Percentiles rank a stretch among this genome's conserved stretches.
Conservation (phyloP, 192 early-diverging fungal genomes). For the Entophlyctis helioformis region DNA sequence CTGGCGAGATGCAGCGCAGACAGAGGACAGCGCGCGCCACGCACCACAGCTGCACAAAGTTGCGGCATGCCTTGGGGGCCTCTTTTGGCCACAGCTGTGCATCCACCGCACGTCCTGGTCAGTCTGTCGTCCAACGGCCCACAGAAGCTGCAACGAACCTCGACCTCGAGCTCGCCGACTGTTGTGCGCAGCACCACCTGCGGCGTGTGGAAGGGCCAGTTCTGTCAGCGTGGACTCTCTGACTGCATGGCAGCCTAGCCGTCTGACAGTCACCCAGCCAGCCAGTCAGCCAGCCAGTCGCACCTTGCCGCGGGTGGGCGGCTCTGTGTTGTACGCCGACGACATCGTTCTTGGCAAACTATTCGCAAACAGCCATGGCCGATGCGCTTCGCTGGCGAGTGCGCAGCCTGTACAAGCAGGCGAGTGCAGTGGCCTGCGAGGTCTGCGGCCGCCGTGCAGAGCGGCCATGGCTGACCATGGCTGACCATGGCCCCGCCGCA, state of each 20-base stretch:
- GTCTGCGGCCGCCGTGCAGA: not conserved
- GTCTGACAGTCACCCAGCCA: not conserved
- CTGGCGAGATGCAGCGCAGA: too few species aligned
- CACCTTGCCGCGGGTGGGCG: constrained; percentile 25
- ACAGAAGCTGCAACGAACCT: constrained; percentile 30
- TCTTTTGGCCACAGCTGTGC: constrained; percentile 75
- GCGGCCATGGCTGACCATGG: constrained; percentile 2
- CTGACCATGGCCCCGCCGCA: not conserved
- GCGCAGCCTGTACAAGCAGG: constrained; percentile 3
- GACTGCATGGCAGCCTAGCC: constrained; percentile 28
- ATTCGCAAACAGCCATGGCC: too few species aligned
- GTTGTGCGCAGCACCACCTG: constrained; percentile 73
- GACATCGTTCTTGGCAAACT: too few species aligned
- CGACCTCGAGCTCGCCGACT: constrained; percentile 76
- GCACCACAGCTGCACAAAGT: constrained; percentile 81
- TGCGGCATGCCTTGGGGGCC: constrained; percentile 78
- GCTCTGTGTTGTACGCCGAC: constrained; percentile 33
- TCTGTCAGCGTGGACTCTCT: not conserved
- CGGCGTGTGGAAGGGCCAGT: constrained; percentile 1
- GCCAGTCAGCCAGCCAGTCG: not conserved
- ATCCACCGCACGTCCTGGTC: not conserved
- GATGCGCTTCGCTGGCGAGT: too few species aligned
- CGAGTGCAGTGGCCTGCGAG: not conserved
- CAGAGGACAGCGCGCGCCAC: not conserved
- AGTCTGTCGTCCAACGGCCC: not conserved